Percentiles rank a stretch among this genome's conserved stretches.
phyloP scores from a whole-genome alignment of 495 filamentous ascomycete species.

The Penicillium flavigenum region DNA sequence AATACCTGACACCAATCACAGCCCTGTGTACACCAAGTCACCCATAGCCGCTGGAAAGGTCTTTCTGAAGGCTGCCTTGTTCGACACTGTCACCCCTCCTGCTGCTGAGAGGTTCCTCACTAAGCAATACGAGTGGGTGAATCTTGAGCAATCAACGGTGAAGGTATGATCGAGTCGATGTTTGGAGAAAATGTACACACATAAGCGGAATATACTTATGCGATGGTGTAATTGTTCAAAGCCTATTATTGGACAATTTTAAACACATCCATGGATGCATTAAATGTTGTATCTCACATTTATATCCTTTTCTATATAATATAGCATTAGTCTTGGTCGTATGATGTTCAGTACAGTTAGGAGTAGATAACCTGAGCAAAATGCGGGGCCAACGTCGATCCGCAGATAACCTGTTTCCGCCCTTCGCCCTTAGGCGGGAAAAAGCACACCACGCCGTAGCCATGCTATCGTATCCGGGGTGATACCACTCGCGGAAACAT shows the following conservation, averaged over 20 bases:
- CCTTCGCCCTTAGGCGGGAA: not conserved
- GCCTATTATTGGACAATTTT: not conserved
- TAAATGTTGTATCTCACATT: not conserved
- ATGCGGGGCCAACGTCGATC: conserved; percentile 5
- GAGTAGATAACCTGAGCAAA: too few relatives aligned
- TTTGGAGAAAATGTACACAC: not conserved
- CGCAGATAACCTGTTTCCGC: not conserved
- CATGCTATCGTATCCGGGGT: not conserved
- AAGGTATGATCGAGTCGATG: not conserved
- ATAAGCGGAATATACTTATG: not conserved
- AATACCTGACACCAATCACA: not conserved
- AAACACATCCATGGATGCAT: not conserved
- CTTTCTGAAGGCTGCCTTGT: conserved; percentile 30
- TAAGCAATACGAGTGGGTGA: conserved; percentile 15
- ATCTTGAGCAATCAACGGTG: not conserved
- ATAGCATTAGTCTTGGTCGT: not conserved
- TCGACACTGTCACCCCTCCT: conserved; percentile 22
- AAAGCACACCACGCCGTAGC: not conserved
- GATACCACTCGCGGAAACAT: not conserved
- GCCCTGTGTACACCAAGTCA: conserved; percentile 20
- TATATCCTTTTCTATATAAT: not conserved
- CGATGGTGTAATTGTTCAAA: not conserved
- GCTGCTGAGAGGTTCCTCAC: conserved; percentile 20
- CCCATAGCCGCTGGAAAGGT: conserved; percentile 23
- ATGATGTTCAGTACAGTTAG: not conserved